Percentiles rank a stretch among this genome's conserved stretches.
These are phyloP conservation scores for Chrysoporthe cubensis DNA, from an alignment of 2,329 filamentous ascomycete species.

Conservation along the genomic window DNA sequence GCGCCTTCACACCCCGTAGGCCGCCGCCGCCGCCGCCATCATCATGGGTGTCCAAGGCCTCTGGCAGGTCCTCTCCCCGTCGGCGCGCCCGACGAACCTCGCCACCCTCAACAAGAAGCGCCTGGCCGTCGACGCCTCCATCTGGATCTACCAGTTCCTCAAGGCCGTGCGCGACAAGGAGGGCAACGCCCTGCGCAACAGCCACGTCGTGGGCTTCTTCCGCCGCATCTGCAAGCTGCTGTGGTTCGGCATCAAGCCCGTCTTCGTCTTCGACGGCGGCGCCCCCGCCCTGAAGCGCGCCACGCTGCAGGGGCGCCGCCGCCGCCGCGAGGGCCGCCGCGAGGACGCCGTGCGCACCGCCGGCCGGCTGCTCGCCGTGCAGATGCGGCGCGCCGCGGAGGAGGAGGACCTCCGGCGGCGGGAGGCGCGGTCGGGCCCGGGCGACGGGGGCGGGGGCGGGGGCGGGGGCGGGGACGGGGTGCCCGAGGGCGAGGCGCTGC, in stretches of 20 bases:
- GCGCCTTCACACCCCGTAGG: constrained; percentile 21
- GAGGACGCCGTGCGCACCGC: constrained; percentile 94
- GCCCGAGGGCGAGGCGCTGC: constrained; percentile 66
- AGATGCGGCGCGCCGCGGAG: constrained; percentile 89
- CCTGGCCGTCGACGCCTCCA: constrained; percentile 95
- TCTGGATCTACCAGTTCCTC: constrained; percentile 99
- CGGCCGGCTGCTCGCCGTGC: constrained; percentile 86
- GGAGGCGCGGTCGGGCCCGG: constrained; percentile 59
- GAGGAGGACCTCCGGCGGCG: constrained; percentile 75
- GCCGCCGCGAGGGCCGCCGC: constrained; percentile 80
- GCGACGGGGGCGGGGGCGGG: no score
- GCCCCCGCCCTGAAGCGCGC: constrained; percentile 89
- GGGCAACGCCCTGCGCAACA: constrained; percentile 93
- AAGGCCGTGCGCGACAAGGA: constrained; percentile 99
- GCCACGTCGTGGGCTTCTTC: constrained; percentile 97
- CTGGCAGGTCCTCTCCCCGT: constrained; percentile 95
- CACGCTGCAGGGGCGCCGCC: constrained; percentile 80
- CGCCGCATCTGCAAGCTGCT: constrained; percentile 96
- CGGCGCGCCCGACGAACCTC: constrained; percentile 92
- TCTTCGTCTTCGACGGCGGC: constrained; percentile 98
- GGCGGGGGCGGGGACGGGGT: constrained; percentile 43
- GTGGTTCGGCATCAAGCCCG: constrained; percentile 93
- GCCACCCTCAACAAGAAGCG: constrained; percentile 96
- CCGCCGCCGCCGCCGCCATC: constrained; percentile 23
- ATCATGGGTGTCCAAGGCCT: constrained; percentile 96